These are phyloP conservation scores for Populus trichocarpa DNA, from an alignment of 441 rosid genomes.

Conservation along the genomic window DNA sequence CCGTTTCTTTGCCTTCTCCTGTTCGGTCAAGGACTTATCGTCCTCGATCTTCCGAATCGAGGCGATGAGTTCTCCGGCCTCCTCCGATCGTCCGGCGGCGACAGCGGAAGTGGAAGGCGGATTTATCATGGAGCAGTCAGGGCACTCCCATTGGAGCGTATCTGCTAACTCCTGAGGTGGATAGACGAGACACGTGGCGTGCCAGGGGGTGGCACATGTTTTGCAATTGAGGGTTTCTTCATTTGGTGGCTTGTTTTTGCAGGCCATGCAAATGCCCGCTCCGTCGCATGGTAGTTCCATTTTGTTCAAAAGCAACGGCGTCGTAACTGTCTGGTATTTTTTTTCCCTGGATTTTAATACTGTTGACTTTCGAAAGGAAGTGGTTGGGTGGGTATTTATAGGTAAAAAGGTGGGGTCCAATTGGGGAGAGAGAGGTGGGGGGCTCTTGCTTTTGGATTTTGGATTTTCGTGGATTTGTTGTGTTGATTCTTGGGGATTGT, in stretches of 20 bases:
- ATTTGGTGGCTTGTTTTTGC: conserved; percentile 38
- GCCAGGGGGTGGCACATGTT: conserved; percentile 64
- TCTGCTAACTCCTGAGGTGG: conserved; percentile 40
- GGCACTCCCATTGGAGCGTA: conserved; percentile 51
- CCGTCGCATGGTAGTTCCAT: conserved; percentile 63
- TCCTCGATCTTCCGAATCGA: conserved; percentile 55
- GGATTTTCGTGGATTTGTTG: neutral
- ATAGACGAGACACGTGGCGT: conserved; percentile 42
- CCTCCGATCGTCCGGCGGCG: conserved; percentile 4
- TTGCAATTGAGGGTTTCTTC: conserved; percentile 49
- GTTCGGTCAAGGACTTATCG: conserved; percentile 40
- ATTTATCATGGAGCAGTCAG: conserved; percentile 49
- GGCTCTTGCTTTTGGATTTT: neutral
- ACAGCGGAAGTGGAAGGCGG: conserved; percentile 14
- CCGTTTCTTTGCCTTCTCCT: conserved; percentile 56
- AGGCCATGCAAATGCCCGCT: conserved; percentile 54
- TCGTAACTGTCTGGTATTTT: neutral
- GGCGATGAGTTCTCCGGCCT: conserved; percentile 38
- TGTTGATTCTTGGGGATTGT: neutral
- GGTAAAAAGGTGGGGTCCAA: neutral
- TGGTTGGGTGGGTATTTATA: neutral
- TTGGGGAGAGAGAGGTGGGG: neutral
- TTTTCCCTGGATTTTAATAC: neutral
- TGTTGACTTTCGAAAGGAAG: neutral
- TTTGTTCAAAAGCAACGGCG: conserved; percentile 34